Base-by-base conservation (phyloP, 352 stramenopile genomes). In the Albugo candida region DNA sequence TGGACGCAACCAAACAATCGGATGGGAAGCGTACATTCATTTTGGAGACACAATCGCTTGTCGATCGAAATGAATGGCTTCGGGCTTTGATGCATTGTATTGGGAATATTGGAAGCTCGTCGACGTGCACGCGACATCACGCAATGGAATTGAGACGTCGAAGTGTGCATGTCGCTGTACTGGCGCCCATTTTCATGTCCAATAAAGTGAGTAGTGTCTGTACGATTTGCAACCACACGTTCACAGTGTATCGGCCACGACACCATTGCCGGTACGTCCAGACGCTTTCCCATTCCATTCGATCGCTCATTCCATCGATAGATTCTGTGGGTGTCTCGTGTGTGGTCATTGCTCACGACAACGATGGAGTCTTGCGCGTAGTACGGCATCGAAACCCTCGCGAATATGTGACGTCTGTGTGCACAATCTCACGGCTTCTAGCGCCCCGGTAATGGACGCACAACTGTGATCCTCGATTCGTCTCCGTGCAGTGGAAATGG, bases 181-280 rank as follows among this genome's bases (percentile, higher is more conserved):
- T 83, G 40, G 78, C 77, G 14, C 74, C 78, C 14, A 81, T 91
- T 58, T 81, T 85, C 54, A 83, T 89, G 64, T 89, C 86, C 45
- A 70, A 85, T 64, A 84, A 85, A 54, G 61, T 84, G 47, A 85
- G 72, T 35, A 85, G 80, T 48, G 24, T 84, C 13, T 91, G 78
- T 55, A 87, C 73, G 42, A 81, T 88, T 38, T 91, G 78, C 54
- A 67, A 61, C 34, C 72, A 85, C 48, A 81, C 63, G 43, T 91
- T 91, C 49, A 71, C 72, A 0, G 69, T 91, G 27, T 85, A 88
- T 62, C 74, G 75, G 0, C 73, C 70, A 24, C 72, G 78, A 36
- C 78, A 91, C 45, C 78, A 91, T 53, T 91, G 78, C 58, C 69
- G 69, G 74, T 86, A 59, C 44, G 24, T 31, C 3, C 8, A 8